phyloP scores from a whole-genome alignment of 345 rosid species.

The Camelina hispida region DNA sequence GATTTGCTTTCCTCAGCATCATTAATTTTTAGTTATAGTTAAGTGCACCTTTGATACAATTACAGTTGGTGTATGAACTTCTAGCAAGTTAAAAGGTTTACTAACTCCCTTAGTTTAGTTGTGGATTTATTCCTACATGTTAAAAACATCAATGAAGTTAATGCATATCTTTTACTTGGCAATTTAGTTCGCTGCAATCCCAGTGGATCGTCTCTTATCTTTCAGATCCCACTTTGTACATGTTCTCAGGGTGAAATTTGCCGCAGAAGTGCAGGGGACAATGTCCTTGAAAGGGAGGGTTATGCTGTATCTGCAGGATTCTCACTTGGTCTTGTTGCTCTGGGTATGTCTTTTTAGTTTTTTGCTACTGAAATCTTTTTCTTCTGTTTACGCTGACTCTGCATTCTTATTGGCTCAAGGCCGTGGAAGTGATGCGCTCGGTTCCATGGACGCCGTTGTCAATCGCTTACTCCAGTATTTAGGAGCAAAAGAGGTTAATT shows the following conservation, averaged over 20 bases:
- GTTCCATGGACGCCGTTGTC: conserved; percentile 75
- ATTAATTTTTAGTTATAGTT: not conserved
- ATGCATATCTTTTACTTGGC: conserved; percentile 16
- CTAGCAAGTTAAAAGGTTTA: conserved; percentile 14
- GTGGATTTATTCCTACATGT: conserved; percentile 16
- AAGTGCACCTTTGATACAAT: conserved; percentile 11
- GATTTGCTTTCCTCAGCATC: conserved; percentile 1
- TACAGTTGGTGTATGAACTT: conserved; percentile 17
- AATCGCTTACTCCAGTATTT: conserved; percentile 79
- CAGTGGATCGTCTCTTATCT: conserved; percentile 25
- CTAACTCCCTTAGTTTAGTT: conserved; percentile 13
- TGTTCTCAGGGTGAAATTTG: conserved; percentile 84
- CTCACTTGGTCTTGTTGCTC: conserved; percentile 91
- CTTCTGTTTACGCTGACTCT: conserved; percentile 32
- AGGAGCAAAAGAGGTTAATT: conserved; percentile 85
- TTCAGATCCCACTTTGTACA: conserved; percentile 37
- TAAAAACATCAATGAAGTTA: conserved; percentile 18
- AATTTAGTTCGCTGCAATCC: conserved; percentile 19
- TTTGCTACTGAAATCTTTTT: conserved; percentile 12
- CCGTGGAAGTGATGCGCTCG: conserved; percentile 81
- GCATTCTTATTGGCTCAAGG: conserved; percentile 58
- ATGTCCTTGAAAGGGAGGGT: conserved; percentile 99
- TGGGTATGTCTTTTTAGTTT: conserved; percentile 62
- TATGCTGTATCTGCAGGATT: conserved; percentile 99
- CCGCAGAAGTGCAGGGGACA: conserved; percentile 97